Base-by-base conservation (phyloP, 495 filamentous ascomycete genomes). In the Aspergillus wentii region DNA sequence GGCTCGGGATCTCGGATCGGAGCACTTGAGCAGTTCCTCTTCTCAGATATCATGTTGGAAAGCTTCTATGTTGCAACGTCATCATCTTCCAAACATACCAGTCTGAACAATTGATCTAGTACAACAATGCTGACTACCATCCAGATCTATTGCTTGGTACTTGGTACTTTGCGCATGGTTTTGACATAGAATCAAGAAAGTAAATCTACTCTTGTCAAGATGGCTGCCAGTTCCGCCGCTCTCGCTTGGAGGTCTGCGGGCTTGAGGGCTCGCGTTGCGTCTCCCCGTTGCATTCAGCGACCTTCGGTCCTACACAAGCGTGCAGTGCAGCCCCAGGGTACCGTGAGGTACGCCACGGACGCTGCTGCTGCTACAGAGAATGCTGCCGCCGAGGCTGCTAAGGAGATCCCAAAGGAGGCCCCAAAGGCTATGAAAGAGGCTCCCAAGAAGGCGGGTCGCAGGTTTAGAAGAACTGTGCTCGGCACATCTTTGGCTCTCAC, bases 401-500 rank as follows among this genome's bases (percentile, higher is more conserved):
- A 29, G 26, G 26, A 56, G 5, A 25, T 23, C 4, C 8, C 34
- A 4, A 29, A 59, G 28, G 44, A 36, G 5, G 35, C 26, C 4
- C 26, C 39, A 33, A 52, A 59, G 43, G 32, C 43, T 2, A 35
- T 49, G 9, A 65, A 63, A 40, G 61, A 58, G 19, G 42, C 55
- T 5, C 60, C 63, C 1, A 62, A 60, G 43, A 58, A 57, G 35
- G 52, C 57, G 0, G 57, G 50, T 22, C 62, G 62, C 7, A 32
- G 48, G 5, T 52, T 65, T n/a, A 51, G 51, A 33, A 74, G 73
- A 33, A 37, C 74, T 29, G 40, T 83, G 15, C 74, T 77, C 37
- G 71, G 79, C 31, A 73, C 76, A 13, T 66, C 77, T 2, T 46
- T 88, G 33, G 59, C 67, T 5, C 40, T 82, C 14, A 54, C 61